Percentiles rank a stretch among this genome's conserved stretches.
phyloP scores from a whole-genome alignment of 768 basidiomycete genomes.

The Auriscalpium vulgare region DNA sequence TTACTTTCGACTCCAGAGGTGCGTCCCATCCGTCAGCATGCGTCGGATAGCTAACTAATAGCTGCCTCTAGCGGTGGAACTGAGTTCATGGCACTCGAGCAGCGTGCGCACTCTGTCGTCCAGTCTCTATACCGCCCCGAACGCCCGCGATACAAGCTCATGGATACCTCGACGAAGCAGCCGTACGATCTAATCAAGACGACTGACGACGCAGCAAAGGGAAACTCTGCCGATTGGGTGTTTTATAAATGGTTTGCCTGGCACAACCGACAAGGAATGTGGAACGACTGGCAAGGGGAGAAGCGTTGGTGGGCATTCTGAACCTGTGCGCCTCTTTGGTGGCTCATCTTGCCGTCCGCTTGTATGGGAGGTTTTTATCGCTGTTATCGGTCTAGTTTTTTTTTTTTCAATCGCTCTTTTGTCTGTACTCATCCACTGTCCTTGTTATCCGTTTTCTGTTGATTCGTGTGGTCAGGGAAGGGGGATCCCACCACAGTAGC shows the following conservation, averaged over 20 bases:
- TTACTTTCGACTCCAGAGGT: slow-evolving; percentile 10
- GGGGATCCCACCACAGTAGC: too few relatives aligned
- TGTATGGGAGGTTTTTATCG: too few relatives aligned
- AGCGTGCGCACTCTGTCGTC: slow-evolving; percentile 3
- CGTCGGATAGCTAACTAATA: not conserved
- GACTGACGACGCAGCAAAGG: slow-evolving; percentile 5
- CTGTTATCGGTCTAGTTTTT: not conserved
- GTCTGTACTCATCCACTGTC: too few relatives aligned
- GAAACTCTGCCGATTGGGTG: slow-evolving; percentile 1
- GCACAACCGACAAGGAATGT: slow-evolving; percentile 14
- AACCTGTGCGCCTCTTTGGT: not conserved
- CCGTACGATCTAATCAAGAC: slow-evolving; percentile 10
- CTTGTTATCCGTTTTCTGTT: too few relatives aligned
- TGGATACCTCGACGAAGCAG: not conserved
- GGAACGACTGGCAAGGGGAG: slow-evolving; percentile 10
- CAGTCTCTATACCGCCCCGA: slow-evolving; percentile 13
- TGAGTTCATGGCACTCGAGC: slow-evolving; percentile 11
- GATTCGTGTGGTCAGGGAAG: too few relatives aligned
- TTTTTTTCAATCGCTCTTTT: not conserved
- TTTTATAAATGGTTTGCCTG: slow-evolving; percentile 16
- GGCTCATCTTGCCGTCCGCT: not conserved
- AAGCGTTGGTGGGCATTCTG: slow-evolving; percentile 12
- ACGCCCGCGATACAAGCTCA: slow-evolving; percentile 10
- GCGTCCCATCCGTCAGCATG: not conserved
- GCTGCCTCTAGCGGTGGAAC: slow-evolving; percentile 3